phyloP scores from a whole-genome alignment of 2,329 filamentous ascomycete species.

The Neodidymelliopsis sp. region DNA sequence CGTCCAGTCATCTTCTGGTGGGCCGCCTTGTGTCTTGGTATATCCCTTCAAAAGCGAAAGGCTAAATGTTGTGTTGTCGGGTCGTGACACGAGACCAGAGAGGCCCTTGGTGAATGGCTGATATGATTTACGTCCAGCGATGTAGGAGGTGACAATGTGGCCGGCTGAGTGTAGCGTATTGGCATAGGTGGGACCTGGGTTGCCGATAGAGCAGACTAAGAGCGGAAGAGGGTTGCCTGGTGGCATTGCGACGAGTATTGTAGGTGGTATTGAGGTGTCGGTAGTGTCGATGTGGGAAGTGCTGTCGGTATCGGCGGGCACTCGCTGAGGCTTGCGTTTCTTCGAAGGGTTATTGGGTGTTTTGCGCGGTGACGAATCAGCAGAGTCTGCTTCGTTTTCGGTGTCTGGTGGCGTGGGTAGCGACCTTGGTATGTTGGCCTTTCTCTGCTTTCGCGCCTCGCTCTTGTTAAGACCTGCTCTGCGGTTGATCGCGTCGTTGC shows the following conservation, averaged over 20 bases:
- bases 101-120: constrained; percentile 40
- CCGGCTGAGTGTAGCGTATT: constrained; percentile 87
- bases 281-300: neutral
- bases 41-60: constrained; percentile 57
- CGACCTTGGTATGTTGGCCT: constrained; percentile 25
- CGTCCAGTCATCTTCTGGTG: constrained; percentile 57
- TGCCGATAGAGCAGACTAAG: constrained; percentile 87
- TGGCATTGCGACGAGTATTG: constrained; percentile 30
- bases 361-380: constrained; percentile 13
- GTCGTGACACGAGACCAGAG: constrained; percentile 39
- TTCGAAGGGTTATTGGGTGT: constrained; percentile 27
- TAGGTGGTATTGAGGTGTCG: constrained; percentile 2
- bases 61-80: constrained; percentile 41
- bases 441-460: constrained; percentile 33
- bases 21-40: constrained; percentile 12
- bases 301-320: neutral
- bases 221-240: constrained; percentile 56
- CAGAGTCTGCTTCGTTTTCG: constrained; percentile 25
- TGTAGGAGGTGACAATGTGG: constrained; percentile 72
- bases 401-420: constrained; percentile 29
- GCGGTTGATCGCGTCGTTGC: constrained; percentile 12
- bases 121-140: constrained; percentile 35
- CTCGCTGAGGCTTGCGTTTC: neutral
- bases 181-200: constrained; percentile 72
- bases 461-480: constrained; percentile 19